Evolutionary conservation across 306 rosid species (phyloP).

Genomic region (Purshia tridentata): DNA sequence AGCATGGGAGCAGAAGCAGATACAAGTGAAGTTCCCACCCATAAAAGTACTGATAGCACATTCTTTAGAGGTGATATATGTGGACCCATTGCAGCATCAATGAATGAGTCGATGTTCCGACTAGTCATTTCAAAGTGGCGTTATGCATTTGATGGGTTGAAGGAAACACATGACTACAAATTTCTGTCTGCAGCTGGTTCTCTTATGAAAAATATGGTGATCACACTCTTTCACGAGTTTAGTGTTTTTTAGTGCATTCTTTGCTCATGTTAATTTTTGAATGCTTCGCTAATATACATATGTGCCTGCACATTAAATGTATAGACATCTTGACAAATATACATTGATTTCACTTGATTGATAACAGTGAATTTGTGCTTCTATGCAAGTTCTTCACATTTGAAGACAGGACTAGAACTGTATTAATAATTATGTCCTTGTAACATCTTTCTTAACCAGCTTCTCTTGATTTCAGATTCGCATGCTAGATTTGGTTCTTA

Average conservation of each 20-base stretch:
- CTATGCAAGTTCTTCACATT: not conserved
- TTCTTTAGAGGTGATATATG: conserved; percentile 74
- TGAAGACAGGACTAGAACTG: not conserved
- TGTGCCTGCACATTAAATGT: not conserved
- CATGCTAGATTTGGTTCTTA: conserved; percentile 83
- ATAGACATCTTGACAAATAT: not conserved
- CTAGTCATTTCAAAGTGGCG: conserved; percentile 86
- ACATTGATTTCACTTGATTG: not conserved
- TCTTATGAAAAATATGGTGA: conserved; percentile 86
- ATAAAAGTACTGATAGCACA: conserved; percentile 49
- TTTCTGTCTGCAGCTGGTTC: conserved; percentile 91
- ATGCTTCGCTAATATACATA: not conserved
- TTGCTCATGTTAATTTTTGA: not conserved
- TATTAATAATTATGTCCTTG: not conserved
- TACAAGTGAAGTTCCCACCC: conserved; percentile 30
- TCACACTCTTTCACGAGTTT: conserved; percentile 21
- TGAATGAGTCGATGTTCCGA: conserved; percentile 89
- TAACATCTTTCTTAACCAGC: conserved; percentile 31
- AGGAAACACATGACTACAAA: conserved; percentile 76
- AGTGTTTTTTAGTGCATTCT: not conserved
- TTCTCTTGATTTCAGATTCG: conserved; percentile 60
- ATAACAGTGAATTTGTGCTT: not conserved
- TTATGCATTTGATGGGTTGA: conserved; percentile 70
- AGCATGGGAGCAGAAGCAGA: conserved; percentile 40
- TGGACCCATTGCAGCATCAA: conserved; percentile 84